These are phyloP conservation scores for Plectosphaerella plurivora DNA, from an alignment of 2,329 filamentous ascomycete species.

Conservation along the genomic window DNA sequence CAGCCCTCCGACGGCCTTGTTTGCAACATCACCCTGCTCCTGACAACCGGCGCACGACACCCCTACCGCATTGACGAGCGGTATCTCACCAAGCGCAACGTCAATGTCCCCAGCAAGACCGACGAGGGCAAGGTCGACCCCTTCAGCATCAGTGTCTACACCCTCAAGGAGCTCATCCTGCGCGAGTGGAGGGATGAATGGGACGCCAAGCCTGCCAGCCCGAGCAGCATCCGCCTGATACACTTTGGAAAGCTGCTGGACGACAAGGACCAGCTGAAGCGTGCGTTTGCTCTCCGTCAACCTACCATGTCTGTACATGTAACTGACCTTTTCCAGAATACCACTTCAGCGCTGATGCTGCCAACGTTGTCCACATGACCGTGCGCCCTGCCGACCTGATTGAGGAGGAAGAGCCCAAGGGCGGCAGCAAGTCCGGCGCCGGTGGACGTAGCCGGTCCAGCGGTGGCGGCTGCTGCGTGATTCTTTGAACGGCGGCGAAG, in stretches of 20 bases:
- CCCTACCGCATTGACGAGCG: constrained; percentile 86
- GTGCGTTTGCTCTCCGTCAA: constrained; percentile 44
- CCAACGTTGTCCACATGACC: constrained; percentile 93
- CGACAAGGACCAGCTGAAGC: constrained; percentile 79
- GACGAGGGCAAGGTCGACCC: constrained; percentile 64
- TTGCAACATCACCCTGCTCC: constrained; percentile 75
- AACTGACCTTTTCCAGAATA: constrained; percentile 53
- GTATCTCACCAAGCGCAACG: constrained; percentile 77
- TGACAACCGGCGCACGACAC: constrained; percentile 77
- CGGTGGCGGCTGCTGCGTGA: constrained; percentile 43
- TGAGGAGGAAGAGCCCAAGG: constrained; percentile 71
- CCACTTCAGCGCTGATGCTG: constrained; percentile 66
- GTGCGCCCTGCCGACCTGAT: constrained; percentile 83
- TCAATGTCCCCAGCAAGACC: constrained; percentile 65
- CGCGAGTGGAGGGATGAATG: constrained; percentile 91
- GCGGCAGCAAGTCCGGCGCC: constrained; percentile 48
- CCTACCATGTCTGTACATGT: background rate
- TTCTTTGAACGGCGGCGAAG: constrained; percentile 33
- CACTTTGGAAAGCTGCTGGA: constrained; percentile 88
- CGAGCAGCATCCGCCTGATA: constrained; percentile 85
- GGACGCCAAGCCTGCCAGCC: constrained; percentile 81
- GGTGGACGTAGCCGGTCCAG: constrained; percentile 35
- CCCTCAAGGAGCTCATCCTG: constrained; percentile 88
- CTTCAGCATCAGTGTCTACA: constrained; percentile 88
- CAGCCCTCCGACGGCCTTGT: constrained; percentile 31